Conservation (phyloP, 2,329 filamentous ascomycete genomes). For the Ophiosphaerella narmari region DNA sequence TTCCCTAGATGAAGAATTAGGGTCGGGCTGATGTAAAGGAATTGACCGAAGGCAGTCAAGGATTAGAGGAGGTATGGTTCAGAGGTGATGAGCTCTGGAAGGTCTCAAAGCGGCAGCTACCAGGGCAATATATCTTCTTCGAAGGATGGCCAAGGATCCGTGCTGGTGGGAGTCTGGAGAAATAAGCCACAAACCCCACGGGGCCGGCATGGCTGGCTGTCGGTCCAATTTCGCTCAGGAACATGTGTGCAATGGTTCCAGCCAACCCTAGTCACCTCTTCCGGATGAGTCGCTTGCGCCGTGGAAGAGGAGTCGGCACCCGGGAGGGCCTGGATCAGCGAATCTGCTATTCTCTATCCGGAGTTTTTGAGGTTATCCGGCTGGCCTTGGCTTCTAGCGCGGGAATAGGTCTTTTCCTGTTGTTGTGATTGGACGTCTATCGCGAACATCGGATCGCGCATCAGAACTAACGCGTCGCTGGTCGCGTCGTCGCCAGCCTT, state of each 20-base stretch:
- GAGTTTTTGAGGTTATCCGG: conserved; percentile 7
- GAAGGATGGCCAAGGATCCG: conserved; percentile 5
- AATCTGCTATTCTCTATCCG: conserved; percentile 1
- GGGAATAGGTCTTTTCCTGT: conserved; percentile 13
- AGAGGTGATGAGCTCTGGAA: not conserved
- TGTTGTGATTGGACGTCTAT: conserved; percentile 7
- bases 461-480: conserved; percentile 3
- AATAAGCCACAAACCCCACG: conserved; percentile 26
- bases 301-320: conserved; percentile 2
- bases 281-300: conserved; percentile 7
- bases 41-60: not conserved
- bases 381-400: not conserved
- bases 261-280: conserved; percentile 7
- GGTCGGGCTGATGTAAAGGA: no score
- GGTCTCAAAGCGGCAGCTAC: conserved; percentile 4
- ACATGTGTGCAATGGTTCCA: not conserved
- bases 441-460: not conserved
- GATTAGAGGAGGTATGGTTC: not conserved
- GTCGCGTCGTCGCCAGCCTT: conserved; percentile 4
- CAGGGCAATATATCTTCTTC: conserved; percentile 12
- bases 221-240: conserved; percentile 3
- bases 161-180: conserved; percentile 20
- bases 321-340: conserved; percentile 4
- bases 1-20: no score
- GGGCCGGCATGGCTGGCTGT: conserved; percentile 17